Evolutionary conservation across 164 flowering plant species (phyloP).

Genomic region (Magnolia sinica): DNA sequence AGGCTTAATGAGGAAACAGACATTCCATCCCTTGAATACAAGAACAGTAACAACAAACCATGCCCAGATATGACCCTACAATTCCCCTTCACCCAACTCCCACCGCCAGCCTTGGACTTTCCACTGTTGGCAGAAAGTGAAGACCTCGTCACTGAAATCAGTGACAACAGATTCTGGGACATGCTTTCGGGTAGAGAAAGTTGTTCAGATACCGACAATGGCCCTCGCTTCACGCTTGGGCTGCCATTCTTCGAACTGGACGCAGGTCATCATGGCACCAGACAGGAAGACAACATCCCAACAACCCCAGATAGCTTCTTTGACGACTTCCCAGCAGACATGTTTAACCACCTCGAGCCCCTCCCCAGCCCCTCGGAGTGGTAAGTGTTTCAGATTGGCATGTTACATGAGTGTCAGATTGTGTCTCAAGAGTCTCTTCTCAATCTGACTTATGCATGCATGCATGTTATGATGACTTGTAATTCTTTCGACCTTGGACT

Average conservation of each 20-base stretch:
- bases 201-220: constrained; percentile 8
- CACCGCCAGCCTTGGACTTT: constrained; percentile 26
- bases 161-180: constrained; percentile 36
- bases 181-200: constrained; percentile 22
- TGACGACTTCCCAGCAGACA: constrained; percentile 66
- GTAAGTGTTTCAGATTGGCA: neutral
- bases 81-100: constrained; percentile 16
- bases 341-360: constrained; percentile 34
- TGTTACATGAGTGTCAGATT: too few species aligned
- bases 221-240: constrained; percentile 12
- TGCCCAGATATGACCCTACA: constrained; percentile 10
- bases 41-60: constrained; percentile 11
- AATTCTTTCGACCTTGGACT: neutral
- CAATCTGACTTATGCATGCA: neutral
- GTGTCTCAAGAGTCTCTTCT: neutral
- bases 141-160: constrained; percentile 30
- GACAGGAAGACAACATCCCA: constrained; percentile 14
- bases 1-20: constrained; percentile 16
- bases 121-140: constrained; percentile 33
- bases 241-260: constrained; percentile 17
- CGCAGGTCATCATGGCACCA: neutral
- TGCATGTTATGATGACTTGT: neutral
- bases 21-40: constrained; percentile 10
- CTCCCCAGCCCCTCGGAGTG: constrained; percentile 28
- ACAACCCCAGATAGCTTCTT: constrained; percentile 52